Evolutionary conservation across 2,329 filamentous ascomycete genomes (phyloP).

Genomic region (Botrytis porri): DNA sequence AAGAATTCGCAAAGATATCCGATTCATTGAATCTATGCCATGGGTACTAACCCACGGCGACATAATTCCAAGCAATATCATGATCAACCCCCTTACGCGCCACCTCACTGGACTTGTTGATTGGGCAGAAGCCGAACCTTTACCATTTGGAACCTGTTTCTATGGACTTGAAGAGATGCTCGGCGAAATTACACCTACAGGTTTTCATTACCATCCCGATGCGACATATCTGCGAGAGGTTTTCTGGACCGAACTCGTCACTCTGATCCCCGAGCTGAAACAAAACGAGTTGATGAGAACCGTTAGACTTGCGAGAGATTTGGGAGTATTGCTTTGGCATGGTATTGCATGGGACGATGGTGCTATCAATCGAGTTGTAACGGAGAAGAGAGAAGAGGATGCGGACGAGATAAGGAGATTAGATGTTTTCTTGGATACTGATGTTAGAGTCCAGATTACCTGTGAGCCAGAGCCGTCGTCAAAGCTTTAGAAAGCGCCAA

Average conservation of each 20-base stretch:
- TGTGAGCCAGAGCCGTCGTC: no score
- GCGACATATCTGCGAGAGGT: slow-evolving; percentile 43
- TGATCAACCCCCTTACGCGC: slow-evolving; percentile 47
- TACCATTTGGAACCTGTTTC: slow-evolving; percentile 58
- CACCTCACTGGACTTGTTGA: slow-evolving; percentile 55
- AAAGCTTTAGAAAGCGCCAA: neutral
- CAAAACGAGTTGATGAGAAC: slow-evolving; percentile 35
- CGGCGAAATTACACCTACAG: slow-evolving; percentile 42
- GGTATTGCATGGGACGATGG: slow-evolving; percentile 63
- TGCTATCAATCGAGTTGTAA: slow-evolving; percentile 54
- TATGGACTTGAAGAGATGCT: slow-evolving; percentile 61
- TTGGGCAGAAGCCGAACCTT: slow-evolving; percentile 61
- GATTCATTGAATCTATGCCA: slow-evolving; percentile 45
- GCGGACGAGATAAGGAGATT: slow-evolving; percentile 52
- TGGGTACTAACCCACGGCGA: slow-evolving; percentile 61
- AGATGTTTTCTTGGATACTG: slow-evolving; percentile 37
- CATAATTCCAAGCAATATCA: slow-evolving; percentile 55
- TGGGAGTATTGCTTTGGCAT: slow-evolving; percentile 61
- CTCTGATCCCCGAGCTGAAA: slow-evolving; percentile 37
- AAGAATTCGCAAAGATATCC: slow-evolving; percentile 34
- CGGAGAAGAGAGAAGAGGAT: slow-evolving; percentile 47
- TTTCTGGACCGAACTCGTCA: slow-evolving; percentile 49
- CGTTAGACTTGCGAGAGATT: slow-evolving; percentile 45
- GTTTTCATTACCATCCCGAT: slow-evolving; percentile 45
- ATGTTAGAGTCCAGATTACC: neutral